Evolutionary conservation across 805 yeast species (phyloP), one percentile per base, ranked within the genome.

Genomic region (Ogataea polymorpha): DNA sequence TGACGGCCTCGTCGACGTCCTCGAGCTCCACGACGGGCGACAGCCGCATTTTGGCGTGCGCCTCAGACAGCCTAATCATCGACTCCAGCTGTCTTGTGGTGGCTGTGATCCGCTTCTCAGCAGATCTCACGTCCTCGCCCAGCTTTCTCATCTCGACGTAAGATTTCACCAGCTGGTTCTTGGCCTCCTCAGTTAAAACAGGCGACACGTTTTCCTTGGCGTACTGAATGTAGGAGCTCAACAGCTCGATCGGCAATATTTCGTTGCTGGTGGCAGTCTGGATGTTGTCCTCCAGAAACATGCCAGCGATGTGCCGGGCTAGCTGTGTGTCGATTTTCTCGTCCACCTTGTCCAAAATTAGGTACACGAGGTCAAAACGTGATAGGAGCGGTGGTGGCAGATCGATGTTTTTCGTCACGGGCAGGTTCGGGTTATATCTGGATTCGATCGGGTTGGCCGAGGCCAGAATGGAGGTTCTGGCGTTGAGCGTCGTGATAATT

Each of bases 371-470:
- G 63, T 93, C 99, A 59, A 93, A 93, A 66, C 99, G 80, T 1
- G 98, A 90, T 39, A 93, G 71, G 49, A 93, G 71, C 3, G 99
- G 96, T 2, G 99, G 99, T 14, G 99, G 99, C 43, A 93, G 70
- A 62, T 93, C 99, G 60, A 93, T 93, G 62, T 93, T 93, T 55
- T 86, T 80, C 1, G 98, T 88, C 10, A 93, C 99, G 0, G 98
- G 96, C 45, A 91, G 69, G 53, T 84, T 79, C n/a, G 97, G 96
- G 62, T 93, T 89, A 62, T 93, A 93, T 50, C 96, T 77, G 2
- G 98, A 91, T 48, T 93, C 91, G 48, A 93, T 90, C 11, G 99
- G 99, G 62, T 93, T 93, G 1, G 99, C 99, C 28, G 96, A 86
- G 0, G 99, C 99, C 42, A 93, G 70, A 49, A 93, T 84, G 1